Conservation (phyloP, 164 flowering plant genomes). For the Stephania cephalantha region DNA sequence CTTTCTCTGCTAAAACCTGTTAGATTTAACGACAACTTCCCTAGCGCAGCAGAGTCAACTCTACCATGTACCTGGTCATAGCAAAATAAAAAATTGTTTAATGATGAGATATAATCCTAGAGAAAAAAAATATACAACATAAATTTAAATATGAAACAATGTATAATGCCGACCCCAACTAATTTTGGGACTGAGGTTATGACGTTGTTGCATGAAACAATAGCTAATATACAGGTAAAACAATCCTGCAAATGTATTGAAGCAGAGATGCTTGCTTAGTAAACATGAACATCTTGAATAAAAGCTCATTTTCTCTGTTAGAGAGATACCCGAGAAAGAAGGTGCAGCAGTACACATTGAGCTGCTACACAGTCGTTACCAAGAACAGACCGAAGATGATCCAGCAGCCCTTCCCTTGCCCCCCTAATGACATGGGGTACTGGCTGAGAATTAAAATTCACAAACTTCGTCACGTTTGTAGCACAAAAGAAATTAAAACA, state of each 20-base stretch:
- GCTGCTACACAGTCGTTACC: slow-evolving; percentile 87
- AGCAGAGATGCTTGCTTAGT: neutral
- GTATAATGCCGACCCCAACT: too few relatives aligned
- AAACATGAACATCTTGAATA: neutral
- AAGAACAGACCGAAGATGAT: slow-evolving; percentile 64
- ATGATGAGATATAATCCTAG: neutral
- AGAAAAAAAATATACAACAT: neutral
- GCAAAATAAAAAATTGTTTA: neutral
- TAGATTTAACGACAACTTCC: slow-evolving; percentile 84
- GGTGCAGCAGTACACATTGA: slow-evolving; percentile 80
- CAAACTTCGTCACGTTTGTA: neutral
- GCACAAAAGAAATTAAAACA: neutral
- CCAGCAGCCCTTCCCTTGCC: slow-evolving; percentile 54
- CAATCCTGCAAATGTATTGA: neutral
- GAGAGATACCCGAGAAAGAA: slow-evolving; percentile 59
- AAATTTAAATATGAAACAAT: too few relatives aligned
- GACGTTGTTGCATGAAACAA: too few relatives aligned
- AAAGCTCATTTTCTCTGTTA: neutral
- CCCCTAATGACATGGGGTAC: slow-evolving; percentile 41
- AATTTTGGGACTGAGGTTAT: too few relatives aligned
- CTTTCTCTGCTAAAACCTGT: slow-evolving; percentile 62
- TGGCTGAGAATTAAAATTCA: slow-evolving; percentile 32
- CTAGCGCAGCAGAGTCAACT: slow-evolving; percentile 65
- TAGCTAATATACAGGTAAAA: too few relatives aligned
- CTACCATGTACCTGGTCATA: slow-evolving; percentile 72